Conservation (phyloP, 2,329 filamentous ascomycete species). For the Arthrinium puccinioides region DNA sequence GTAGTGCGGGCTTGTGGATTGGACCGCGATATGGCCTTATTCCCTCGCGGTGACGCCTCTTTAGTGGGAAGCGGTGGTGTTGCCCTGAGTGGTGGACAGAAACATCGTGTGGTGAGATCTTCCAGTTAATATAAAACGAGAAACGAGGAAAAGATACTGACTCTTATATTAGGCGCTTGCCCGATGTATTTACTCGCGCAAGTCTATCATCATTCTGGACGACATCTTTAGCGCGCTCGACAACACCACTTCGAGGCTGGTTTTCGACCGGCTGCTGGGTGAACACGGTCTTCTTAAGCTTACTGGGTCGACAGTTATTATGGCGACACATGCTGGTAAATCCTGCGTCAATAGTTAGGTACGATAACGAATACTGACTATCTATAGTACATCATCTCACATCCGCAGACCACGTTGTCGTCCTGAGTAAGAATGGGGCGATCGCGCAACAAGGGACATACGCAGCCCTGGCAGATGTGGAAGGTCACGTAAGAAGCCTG, state of each 20-base stretch:
- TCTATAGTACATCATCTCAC: slow-evolving; percentile 8
- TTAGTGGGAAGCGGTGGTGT: slow-evolving; percentile 4
- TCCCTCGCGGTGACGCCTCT: slow-evolving; percentile 1
- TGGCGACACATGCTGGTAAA: background rate
- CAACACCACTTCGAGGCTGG: background rate
- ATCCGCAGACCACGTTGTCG: slow-evolving; percentile 26
- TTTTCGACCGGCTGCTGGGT: slow-evolving; percentile 1
- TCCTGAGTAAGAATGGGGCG: slow-evolving; percentile 14
- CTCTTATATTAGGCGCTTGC: background rate
- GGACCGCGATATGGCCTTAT: background rate
- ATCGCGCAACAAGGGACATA: slow-evolving; percentile 22
- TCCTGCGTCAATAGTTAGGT: background rate
- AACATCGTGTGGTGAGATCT: slow-evolving; percentile 1
- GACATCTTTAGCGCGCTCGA: background rate
- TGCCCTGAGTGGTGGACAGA: slow-evolving; percentile 5
- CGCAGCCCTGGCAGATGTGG: background rate
- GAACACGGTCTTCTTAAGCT: slow-evolving; percentile 8
- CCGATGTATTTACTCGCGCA: background rate
- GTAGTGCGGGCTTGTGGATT: slow-evolving; percentile 10
- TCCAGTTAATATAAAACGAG: background rate
- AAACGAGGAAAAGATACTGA: background rate
- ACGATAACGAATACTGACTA: background rate
- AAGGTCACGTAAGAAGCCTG: background rate
- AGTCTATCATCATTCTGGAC: background rate
- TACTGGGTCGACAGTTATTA: background rate